Base-by-base conservation (phyloP, 306 rosid genomes). In the Pyrus bretschneideri region DNA sequence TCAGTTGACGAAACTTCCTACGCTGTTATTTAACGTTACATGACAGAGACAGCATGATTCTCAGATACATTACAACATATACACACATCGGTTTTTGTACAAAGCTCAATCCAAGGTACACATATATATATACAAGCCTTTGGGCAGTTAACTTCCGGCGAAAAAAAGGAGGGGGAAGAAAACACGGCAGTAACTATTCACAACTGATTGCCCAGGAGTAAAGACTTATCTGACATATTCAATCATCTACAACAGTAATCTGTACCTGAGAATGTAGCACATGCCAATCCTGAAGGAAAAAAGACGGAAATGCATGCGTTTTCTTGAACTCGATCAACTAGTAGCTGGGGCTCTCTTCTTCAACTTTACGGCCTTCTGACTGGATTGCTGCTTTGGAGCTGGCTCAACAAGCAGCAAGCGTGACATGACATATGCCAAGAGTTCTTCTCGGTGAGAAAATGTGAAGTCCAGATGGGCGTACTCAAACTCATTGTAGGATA, bases 381-480 rank as follows among this genome's bases (percentile, higher is more conserved):
- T 83, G 70, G 68, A 73, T 49, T 80, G 85, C 67, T 71, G 87
- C 55, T 77, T 72, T 68, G 83, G 30, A 27, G 85, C 64, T 0
- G 86, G 88, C 77, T 90, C 87, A 74, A 92, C 90, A 40, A 87
- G 95, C 76, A 86, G 83, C 67, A 92, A 77, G 38, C 96, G 83
- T 9, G 98, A 92, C 93, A 90, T 92, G 46, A 87, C 98, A 80
- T 86, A 92, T 11, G 92, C 83, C 78, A 94, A 84, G 75, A 94
- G 96, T 67, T 94, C 97, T 84, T 94, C 98, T 2, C 80, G 90
- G 76, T 94, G 97, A 7, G 97, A 92, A 86, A 91, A 94, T 25
- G 98, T 90, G 81, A 94, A 94, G 81, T 94, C 98, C 77, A 94
- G 81, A 83, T 94, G 98, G 4, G 98, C 98, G 64, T 91, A 94